Evolutionary conservation across 257 asterid genomes (phyloP).

Genomic region (Nicotiana paniculata): DNA sequence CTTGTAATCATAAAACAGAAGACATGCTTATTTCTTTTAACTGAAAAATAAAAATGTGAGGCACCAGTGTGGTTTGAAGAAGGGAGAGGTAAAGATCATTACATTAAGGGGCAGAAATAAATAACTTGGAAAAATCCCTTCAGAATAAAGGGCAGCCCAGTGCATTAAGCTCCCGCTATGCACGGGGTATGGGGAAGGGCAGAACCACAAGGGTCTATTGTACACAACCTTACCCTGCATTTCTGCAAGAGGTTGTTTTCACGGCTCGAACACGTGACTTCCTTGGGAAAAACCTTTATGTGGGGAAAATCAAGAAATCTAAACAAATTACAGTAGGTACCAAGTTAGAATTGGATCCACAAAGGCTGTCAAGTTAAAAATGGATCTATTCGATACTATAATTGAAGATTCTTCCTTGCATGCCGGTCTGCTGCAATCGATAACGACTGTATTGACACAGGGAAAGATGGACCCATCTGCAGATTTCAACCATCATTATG

Average conservation of each 20-base stretch:
- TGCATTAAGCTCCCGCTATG: too few species aligned
- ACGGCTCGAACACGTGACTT: too few species aligned
- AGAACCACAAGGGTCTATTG: too few species aligned
- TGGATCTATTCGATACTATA: neutral
- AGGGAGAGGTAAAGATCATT: neutral
- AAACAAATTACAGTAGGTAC: neutral
- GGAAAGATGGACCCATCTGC: conserved; percentile 87
- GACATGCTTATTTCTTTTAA: neutral
- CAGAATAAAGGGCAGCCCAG: too few species aligned
- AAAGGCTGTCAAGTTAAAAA: neutral
- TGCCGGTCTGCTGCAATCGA: conserved; percentile 77
- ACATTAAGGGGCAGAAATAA: neutral
- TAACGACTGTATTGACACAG: conserved; percentile 70
- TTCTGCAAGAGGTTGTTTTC: too few species aligned
- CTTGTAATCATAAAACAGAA: neutral
- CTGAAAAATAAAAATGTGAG: neutral
- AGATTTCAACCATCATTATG: conserved; percentile 5
- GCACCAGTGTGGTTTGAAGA: neutral
- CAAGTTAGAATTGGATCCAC: neutral
- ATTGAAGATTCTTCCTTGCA: conserved; percentile 42
- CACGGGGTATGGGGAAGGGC: too few species aligned
- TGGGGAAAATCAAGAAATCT: neutral
- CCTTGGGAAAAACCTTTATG: neutral
- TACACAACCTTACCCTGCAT: too few species aligned
- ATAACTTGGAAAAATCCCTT: neutral